Evolutionary conservation across 148 eudicot genomes (phyloP).

Genomic region (Dianthus caryophyllus): DNA sequence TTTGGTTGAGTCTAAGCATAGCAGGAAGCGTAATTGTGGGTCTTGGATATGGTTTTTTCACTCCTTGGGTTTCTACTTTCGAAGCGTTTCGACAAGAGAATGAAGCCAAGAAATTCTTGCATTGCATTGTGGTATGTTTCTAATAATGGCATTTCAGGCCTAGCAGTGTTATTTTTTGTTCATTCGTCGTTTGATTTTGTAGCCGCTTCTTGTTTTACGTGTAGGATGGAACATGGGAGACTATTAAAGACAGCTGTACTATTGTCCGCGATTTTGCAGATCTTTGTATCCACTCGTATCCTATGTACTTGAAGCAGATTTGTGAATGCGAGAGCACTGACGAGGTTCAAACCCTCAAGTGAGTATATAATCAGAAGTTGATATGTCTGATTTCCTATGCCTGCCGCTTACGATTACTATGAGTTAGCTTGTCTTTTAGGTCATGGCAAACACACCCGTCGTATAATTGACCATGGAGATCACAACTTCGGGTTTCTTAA

Average conservation of each 20-base stretch:
- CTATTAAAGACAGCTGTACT: slow-evolving; percentile 80
- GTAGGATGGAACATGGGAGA: slow-evolving; percentile 92
- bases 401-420: neutral
- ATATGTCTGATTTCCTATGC: neutral
- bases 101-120: slow-evolving; percentile 59
- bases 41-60: slow-evolving; percentile 89
- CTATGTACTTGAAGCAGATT: slow-evolving; percentile 65
- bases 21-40: slow-evolving; percentile 83
- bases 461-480: neutral
- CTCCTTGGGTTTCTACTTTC: slow-evolving; percentile 91
- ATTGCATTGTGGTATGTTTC: slow-evolving; percentile 76
- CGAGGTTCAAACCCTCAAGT: slow-evolving; percentile 73
- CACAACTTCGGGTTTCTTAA: neutral
- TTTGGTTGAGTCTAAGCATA: slow-evolving; percentile 81
- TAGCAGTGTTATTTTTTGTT: neutral
- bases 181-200: slow-evolving; percentile 3
- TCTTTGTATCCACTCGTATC: slow-evolving; percentile 74
- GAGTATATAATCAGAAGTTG: neutral
- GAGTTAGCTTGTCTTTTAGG: neutral
- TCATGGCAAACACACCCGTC: neutral
- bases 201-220: slow-evolving; percentile 10
- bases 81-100: slow-evolving; percentile 78
- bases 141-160: neutral
- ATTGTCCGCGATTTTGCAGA: slow-evolving; percentile 87
- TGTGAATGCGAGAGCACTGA: slow-evolving; percentile 50